Percentiles rank a stretch among this genome's conserved stretches.
These are phyloP conservation scores for Stromatinia cepivora DNA, from an alignment of 2,329 filamentous ascomycete species.

Conservation along the genomic window DNA sequence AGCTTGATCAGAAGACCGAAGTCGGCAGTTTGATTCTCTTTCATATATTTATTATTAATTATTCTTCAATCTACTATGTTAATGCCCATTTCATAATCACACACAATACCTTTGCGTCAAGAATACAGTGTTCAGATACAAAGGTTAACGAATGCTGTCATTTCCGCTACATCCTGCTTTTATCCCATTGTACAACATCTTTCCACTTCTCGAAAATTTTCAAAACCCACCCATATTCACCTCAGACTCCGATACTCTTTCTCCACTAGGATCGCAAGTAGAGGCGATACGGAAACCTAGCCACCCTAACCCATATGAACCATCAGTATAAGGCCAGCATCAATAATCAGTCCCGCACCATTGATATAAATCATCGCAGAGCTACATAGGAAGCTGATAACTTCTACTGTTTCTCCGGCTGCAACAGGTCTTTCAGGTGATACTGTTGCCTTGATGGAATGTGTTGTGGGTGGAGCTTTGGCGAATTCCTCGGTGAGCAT, in stretches of 20 bases:
- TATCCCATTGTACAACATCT: background rate
- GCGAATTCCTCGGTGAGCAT: background rate
- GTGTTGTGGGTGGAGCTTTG: background rate
- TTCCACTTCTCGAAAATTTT: background rate
- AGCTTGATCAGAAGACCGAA: background rate
- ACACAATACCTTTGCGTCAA: too few species aligned
- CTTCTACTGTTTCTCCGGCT: background rate
- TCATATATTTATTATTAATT: background rate
- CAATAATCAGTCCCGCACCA: background rate
- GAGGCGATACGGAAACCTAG: too few species aligned
- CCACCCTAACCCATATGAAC: background rate
- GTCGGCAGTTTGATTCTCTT: background rate
- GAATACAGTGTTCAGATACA: background rate
- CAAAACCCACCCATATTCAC: background rate
- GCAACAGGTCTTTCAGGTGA: background rate
- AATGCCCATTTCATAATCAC: background rate
- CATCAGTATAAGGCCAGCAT: background rate
- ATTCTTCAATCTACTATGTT: background rate
- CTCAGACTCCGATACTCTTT: background rate
- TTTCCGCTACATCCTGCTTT: background rate
- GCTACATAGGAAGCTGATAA: background rate
- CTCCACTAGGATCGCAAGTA: fast-evolving
- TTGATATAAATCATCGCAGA: background rate
- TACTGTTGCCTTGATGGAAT: background rate
- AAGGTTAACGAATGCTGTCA: background rate